A percentile compares a stretch with the other conserved stretches of the same genome.
phyloP scores from a whole-genome alignment of 2,329 filamentous ascomycete genomes.

The Zelopaecilomyces penicillatus region DNA sequence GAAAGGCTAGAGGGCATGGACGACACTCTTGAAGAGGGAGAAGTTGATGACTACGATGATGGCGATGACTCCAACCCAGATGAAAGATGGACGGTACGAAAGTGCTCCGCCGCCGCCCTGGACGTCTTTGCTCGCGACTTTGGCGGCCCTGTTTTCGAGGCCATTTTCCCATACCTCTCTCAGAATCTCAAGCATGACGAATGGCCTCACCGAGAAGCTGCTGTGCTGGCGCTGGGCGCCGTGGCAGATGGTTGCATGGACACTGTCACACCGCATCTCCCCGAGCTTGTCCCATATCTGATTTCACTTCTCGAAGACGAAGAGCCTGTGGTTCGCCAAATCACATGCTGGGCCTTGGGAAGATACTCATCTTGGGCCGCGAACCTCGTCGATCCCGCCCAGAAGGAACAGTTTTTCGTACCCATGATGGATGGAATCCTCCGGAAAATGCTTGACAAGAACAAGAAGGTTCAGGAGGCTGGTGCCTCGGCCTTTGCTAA shows the following conservation, averaged over 20 bases:
- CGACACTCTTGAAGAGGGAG: constrained; percentile 78
- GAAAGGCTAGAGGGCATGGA: constrained; percentile 52
- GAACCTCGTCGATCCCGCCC: constrained; percentile 55
- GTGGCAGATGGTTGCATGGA: constrained; percentile 92
- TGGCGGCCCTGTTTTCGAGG: constrained; percentile 76
- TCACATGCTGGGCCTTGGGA: constrained; percentile 95
- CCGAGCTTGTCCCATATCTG: constrained; percentile 82
- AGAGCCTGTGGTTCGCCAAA: constrained; percentile 88
- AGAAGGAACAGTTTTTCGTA: constrained; percentile 74
- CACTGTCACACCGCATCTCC: constrained; percentile 81
- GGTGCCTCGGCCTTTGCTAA: constrained; percentile 94
- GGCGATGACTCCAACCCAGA: constrained; percentile 79
- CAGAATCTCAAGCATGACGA: constrained; percentile 80
- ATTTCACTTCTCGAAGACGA: constrained; percentile 75
- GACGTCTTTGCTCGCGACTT: constrained; percentile 93
- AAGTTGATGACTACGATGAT: constrained; percentile 68
- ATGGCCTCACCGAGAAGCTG: constrained; percentile 89
- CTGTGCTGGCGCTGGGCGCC: constrained; percentile 86
- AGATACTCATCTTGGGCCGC: constrained; percentile 92
- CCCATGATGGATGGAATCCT: constrained; percentile 97
- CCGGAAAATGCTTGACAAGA: constrained; percentile 88
- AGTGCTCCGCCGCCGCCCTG: constrained; percentile 91
- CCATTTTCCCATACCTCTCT: constrained; percentile 86
- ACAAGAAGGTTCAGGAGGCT: constrained; percentile 97
- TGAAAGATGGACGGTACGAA: constrained; percentile 88